Base-by-base conservation (phyloP, 2,329 filamentous ascomycete genomes). In the Hymenoscyphus scutula region DNA sequence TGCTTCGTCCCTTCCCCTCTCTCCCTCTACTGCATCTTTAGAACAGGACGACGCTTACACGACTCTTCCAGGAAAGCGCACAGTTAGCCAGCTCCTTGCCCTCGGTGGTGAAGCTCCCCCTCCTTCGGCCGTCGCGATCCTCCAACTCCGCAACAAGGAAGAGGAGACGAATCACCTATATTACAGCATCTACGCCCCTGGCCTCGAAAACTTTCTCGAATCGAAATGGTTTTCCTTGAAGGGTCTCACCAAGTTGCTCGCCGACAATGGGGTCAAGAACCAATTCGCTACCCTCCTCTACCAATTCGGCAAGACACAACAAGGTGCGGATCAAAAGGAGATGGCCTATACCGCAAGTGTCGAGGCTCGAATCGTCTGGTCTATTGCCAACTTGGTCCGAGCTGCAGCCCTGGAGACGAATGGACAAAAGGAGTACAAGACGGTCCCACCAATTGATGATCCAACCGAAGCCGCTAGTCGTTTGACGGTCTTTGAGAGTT, bases 181-280 rank as follows among this genome's bases (percentile, higher is more conserved):
- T 76, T 83, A 85, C 69, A 88, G 89, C 67, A 87, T 92, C 67
- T 96, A 95, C 74, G 89, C 88, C 3, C 84, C 83, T 1, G 89
- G 87, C 7, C 83, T 95, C 55, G 88, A 91, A 75, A 83, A 84
- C 57, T 88, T 95, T 65, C 84, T 96, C 65, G 93, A 97, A 75
- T 90, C 91, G 6, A 83, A 82, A 30, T 98, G 93, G 93, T 97
- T 91, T 77, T 84, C 80, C 64, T 79, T 81, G 38, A 76, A 76
- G 60, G 75, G 78, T 56, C 61, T 69, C 57, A 62, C 59, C 23
- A 74, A 68, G 64, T 64, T 89, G 1, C 76, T 85, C 62, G 76
- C 75, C 38, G 82, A 89, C 72, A 77, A 80, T 30, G 77, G 79
- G 30, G 78, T 91, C n/a, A 80, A 89, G 68, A 84, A 87, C 59